Conservation (phyloP, 1,139 yeast genomes). For the Hansenula lynferdii region DNA sequence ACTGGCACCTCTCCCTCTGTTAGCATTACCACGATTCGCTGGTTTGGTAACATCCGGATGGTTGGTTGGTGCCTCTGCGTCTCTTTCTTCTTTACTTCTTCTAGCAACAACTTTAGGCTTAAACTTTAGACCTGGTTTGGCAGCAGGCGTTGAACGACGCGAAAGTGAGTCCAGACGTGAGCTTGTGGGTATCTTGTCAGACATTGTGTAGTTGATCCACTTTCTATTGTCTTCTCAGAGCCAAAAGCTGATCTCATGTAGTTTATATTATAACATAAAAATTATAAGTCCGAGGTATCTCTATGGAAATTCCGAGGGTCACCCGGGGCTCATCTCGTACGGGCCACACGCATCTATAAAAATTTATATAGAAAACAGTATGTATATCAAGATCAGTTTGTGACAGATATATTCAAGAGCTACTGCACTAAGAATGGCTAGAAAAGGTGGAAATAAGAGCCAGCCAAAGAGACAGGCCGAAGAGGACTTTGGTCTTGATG, state of each 20-base stretch:
- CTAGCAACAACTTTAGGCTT: slow-evolving; percentile 82
- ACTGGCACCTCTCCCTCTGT: slow-evolving; percentile 25
- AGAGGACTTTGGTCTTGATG: slow-evolving; percentile 43
- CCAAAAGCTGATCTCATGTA: too few relatives aligned
- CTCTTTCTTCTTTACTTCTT: slow-evolving; percentile 79
- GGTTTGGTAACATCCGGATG: slow-evolving; percentile 12
- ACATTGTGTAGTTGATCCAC: slow-evolving; percentile 10
- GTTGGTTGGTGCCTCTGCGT: slow-evolving; percentile 57
- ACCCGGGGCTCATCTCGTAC: slow-evolving; percentile 9
- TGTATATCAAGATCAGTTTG: background rate
- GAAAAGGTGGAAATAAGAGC: slow-evolving; percentile 17
- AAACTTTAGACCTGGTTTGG: slow-evolving; percentile 59
- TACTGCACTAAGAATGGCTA: slow-evolving; percentile 10
- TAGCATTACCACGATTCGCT: slow-evolving; percentile 15
- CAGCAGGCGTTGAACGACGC: slow-evolving; percentile 21
- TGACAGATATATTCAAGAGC: background rate
- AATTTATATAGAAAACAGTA: slow-evolving; percentile 1
- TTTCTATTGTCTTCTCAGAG: too few relatives aligned
- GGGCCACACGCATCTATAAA: background rate
- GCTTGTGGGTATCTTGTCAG: slow-evolving; percentile 19
- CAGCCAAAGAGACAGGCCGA: slow-evolving; percentile 6
- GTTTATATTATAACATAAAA: too few relatives aligned
- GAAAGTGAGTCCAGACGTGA: slow-evolving; percentile 31
- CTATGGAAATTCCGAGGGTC: too few relatives aligned
- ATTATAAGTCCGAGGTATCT: too few relatives aligned